Base-by-base conservation (phyloP, 441 rosid species). In the Erodium trifolium region DNA sequence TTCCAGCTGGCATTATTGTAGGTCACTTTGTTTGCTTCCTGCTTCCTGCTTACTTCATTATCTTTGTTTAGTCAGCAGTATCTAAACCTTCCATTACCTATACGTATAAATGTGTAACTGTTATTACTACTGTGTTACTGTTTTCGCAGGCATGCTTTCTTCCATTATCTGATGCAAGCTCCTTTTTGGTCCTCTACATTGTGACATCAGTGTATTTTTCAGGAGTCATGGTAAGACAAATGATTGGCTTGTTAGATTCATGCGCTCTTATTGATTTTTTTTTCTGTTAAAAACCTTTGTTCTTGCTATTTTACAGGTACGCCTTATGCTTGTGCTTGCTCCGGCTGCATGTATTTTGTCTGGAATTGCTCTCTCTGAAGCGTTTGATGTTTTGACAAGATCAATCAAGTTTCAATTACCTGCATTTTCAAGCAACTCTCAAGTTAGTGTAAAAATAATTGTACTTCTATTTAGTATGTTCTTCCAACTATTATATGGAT, bases 321-420 rank as follows among this genome's bases (percentile, higher is more conserved):
- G 98, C 57, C 86, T 95, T 77, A 95, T 95, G 99, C 98, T 95
- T 70, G 98, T 95, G 34, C 81, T 95, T 86, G 99, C 99, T 82
- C 99, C 99, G 68, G 99, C 99, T 65, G 99, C 99, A 70, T 95
- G 99, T 82, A 90, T 95, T 77, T 81, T 86, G 91, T 95, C 99
- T 84, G 99, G 99, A 68, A 95, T 95, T 76, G 96, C 99, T 69
- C 92, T 95, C 53, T 95, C 99, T 72, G 92, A 92, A 82, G 90
- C 99, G 73, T 92, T 95, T 85, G 89, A 80, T 80, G 90, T 90
- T 75, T 83, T 92, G 69, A 92, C 98, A 37, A 69, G 83, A 67
- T 95, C 99, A 78, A 87, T 95, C 75, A 95, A 95, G 84, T 95
- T 88, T 80, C 98, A 92, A 74, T 77, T 90, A 59, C 84, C 84